phyloP scores from a whole-genome alignment of 495 filamentous ascomycete genomes.

The Neurospora tetrasperma region DNA sequence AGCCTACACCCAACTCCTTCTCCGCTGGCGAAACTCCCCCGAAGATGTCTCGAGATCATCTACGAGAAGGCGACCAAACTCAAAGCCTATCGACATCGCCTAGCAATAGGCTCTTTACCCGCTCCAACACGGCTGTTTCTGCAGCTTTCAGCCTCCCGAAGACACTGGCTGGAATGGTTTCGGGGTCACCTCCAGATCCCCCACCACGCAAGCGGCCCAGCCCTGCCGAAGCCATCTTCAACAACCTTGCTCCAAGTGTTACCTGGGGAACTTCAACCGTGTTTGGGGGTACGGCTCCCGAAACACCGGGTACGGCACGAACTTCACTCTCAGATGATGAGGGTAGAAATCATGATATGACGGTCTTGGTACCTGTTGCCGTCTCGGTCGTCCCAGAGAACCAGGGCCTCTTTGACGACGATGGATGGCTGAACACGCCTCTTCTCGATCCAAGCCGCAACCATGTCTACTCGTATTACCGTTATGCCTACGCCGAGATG shows the following conservation, averaged over 20 bases:
- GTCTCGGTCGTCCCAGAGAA: conserved; percentile 65
- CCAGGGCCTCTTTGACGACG: conserved; percentile 65
- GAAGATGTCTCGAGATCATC: conserved; percentile 23
- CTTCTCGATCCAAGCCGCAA: conserved; percentile 57
- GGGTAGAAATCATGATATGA: conserved; percentile 28
- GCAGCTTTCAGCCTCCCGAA: conserved; percentile 63
- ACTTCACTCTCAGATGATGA: conserved; percentile 40
- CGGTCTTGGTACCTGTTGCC: conserved; percentile 32
- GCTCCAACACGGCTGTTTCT: conserved; percentile 47
- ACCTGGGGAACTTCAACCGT: conserved; percentile 58
- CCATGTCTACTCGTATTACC: conserved; percentile 56
- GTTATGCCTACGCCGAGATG: conserved; percentile 70
- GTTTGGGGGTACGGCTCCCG: conserved; percentile 37
- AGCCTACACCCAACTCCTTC: conserved; percentile 42
- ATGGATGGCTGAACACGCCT: conserved; percentile 55
- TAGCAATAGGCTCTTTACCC: conserved; percentile 42
- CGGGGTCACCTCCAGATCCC: conserved; percentile 58
- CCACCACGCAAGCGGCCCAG: conserved; percentile 51
- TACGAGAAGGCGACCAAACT: conserved; percentile 28
- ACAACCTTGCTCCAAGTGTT: conserved; percentile 46
- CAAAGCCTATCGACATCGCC: conserved; percentile 65
- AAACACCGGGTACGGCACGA: conserved; percentile 30
- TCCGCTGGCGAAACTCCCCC: conserved; percentile 63
- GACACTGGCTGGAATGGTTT: conserved; percentile 57
- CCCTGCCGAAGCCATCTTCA: conserved; percentile 56